These are phyloP conservation scores for Pilaira anomala DNA, from an alignment of 192 early-diverging fungal genomes.

Conservation along the genomic window DNA sequence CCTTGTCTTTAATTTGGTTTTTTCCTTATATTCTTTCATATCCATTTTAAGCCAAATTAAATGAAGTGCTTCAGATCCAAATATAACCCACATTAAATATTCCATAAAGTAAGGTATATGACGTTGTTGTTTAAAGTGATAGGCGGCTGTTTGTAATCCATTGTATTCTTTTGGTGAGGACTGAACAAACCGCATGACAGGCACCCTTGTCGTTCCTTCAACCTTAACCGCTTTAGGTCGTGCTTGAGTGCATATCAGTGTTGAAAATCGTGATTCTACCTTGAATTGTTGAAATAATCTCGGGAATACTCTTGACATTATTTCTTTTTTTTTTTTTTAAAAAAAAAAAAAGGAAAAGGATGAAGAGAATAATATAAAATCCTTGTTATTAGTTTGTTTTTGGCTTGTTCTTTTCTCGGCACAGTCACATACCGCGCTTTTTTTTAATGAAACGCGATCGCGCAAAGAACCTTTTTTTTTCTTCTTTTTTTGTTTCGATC, in stretches of 20 bases:
- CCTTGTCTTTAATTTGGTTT: constrained; percentile 19
- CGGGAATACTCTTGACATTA: too few relatives aligned
- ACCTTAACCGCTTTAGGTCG: too few relatives aligned
- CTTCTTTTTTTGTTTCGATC: neutral
- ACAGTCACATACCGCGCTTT: too few relatives aligned
- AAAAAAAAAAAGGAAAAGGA: neutral
- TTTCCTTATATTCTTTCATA: constrained; percentile 33
- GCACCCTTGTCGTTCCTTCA: too few relatives aligned
- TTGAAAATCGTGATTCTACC: too few relatives aligned
- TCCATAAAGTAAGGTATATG: constrained; percentile 38
- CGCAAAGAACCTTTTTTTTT: too few relatives aligned
- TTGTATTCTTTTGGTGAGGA: constrained; percentile 17
- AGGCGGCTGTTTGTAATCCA: constrained; percentile 22
- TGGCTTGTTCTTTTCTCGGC: neutral
- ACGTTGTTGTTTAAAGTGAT: constrained; percentile 34
- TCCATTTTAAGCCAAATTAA: constrained; percentile 41
- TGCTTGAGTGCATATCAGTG: too few relatives aligned
- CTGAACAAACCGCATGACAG: constrained; percentile 4
- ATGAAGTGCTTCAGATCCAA: constrained; percentile 40
- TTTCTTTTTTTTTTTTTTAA: neutral
- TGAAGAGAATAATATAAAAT: too few relatives aligned
- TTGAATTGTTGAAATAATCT: too few relatives aligned
- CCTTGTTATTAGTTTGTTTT: neutral
- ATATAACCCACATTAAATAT: constrained; percentile 40
- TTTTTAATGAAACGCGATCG: too few relatives aligned